phyloP scores from a whole-genome alignment of 2,329 filamentous ascomycete species.

The Aspergillus novoparasiticus region DNA sequence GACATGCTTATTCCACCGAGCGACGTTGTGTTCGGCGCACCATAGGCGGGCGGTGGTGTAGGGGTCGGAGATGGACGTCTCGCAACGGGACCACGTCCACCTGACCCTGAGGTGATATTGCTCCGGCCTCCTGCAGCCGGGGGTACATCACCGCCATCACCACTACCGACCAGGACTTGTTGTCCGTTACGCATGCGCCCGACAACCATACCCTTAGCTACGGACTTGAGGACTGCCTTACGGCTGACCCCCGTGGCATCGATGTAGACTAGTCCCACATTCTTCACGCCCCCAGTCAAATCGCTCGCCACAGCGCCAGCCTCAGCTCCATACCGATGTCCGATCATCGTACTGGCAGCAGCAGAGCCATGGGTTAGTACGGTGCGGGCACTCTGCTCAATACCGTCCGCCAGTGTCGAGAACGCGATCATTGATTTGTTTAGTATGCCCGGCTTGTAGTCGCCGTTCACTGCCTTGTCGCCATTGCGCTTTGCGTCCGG shows the following conservation, averaged over 20 bases:
- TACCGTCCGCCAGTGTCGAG: constrained; percentile 88
- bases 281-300: constrained; percentile 86
- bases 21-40: constrained; percentile 37
- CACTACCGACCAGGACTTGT: constrained; percentile 50
- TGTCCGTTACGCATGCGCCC: constrained; percentile 53
- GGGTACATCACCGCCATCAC: constrained; percentile 47
- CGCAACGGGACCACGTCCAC: constrained; percentile 23
- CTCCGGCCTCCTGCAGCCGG: constrained; percentile 12
- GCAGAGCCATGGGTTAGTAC: constrained; percentile 73
- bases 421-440: constrained; percentile 98
- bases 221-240: constrained; percentile 86
- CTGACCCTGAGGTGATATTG: constrained; percentile 6
- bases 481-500: constrained; percentile 58
- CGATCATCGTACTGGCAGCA: constrained; percentile 82
- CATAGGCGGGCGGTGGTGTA: constrained; percentile 46
- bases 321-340: constrained; percentile 86
- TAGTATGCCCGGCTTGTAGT: constrained; percentile 85
- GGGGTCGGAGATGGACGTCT: constrained; percentile 37
- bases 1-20: constrained; percentile 35
- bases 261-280: constrained; percentile 95
- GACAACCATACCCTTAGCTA: constrained; percentile 86
- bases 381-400: constrained; percentile 81
- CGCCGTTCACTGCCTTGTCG: constrained; percentile 68
- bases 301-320: constrained; percentile 76
- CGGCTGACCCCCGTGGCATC: constrained; percentile 92